Conservation (phyloP, 495 filamentous ascomycete species). For the Evernia prunastri region DNA sequence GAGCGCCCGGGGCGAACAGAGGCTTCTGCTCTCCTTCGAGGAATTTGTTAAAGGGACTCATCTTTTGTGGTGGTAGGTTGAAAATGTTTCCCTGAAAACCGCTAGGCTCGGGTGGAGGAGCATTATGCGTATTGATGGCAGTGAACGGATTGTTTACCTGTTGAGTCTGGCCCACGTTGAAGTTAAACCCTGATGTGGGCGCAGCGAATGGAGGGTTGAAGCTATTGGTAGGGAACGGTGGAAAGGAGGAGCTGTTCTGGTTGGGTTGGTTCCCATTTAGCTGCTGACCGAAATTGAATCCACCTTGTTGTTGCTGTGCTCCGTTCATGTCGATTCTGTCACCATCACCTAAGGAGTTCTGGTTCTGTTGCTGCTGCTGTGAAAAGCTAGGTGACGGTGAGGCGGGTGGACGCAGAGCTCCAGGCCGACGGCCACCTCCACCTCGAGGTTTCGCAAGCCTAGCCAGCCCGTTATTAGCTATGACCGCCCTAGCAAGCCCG, state of each 20-base stretch:
- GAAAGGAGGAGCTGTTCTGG: constrained; percentile 26
- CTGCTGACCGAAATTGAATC: constrained; percentile 14
- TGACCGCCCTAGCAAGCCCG: constrained; percentile 1
- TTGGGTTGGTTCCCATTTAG: constrained; percentile 8
- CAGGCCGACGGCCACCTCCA: constrained; percentile 17
- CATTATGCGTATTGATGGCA: constrained; percentile 20
- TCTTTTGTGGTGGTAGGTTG: constrained; percentile 23
- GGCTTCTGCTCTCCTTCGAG: constrained; percentile 4
- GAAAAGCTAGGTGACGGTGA: constrained; percentile 4
- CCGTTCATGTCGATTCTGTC: constrained; percentile 27
- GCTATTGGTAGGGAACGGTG: constrained; percentile 40
- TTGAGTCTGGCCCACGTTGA: constrained; percentile 18
- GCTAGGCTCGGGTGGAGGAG: constrained; percentile 21
- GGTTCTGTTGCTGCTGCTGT: constrained; percentile 14
- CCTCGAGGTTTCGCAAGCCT: constrained; percentile 23
- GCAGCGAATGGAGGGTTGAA: constrained; percentile 24
- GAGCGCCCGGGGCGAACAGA: constrained; percentile 21
- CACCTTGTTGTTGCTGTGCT: constrained; percentile 6
- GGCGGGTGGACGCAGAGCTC: constrained; percentile 17
- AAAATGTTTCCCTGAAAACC: constrained; percentile 37
- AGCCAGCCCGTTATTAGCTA: neutral
- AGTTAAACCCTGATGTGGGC: constrained; percentile 9
- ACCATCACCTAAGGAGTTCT: constrained; percentile 13
- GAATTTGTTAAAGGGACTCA: neutral
- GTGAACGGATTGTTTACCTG: constrained; percentile 40